Percentiles rank a stretch among this genome's conserved stretches.
These are phyloP conservation scores for Primulina huaijiensis DNA, from an alignment of 257 asterid species.

Conservation along the genomic window DNA sequence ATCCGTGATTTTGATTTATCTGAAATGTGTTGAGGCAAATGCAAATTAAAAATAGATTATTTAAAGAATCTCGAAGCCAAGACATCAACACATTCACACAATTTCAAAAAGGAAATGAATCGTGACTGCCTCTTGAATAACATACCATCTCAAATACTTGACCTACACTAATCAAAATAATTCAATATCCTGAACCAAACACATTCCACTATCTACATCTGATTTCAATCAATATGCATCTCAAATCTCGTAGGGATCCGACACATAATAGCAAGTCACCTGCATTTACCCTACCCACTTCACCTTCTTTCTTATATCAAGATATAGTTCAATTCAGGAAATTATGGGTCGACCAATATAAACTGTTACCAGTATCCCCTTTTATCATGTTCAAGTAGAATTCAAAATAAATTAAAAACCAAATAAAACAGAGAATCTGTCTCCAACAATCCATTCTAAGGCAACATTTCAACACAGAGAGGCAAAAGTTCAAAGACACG, in stretches of 20 bases:
- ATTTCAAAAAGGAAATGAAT: neutral
- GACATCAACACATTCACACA: conserved; percentile 7
- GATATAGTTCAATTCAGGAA: neutral
- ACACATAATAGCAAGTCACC: conserved; percentile 3
- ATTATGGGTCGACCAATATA: neutral
- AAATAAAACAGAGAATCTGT: neutral
- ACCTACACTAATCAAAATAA: neutral
- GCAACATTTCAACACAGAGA: conserved; percentile 8
- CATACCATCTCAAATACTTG: neutral
- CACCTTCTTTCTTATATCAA: conserved; percentile 1
- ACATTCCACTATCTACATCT: conserved; percentile 12
- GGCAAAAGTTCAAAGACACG: neutral
- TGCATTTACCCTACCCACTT: conserved; percentile 8
- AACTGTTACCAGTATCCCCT: conserved; percentile 4
- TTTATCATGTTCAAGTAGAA: neutral
- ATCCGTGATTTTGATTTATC: conserved; percentile 65
- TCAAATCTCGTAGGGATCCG: neutral
- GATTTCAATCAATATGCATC: neutral
- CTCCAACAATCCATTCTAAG: neutral
- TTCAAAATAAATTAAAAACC: neutral
- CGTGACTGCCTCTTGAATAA: neutral
- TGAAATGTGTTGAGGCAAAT: conserved; percentile 26
- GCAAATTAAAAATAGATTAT: neutral
- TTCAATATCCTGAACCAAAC: neutral
- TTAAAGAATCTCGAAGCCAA: neutral